Percentiles rank a stretch among this genome's conserved stretches.
Conservation (phyloP, 75 land plant species). For the Pinus albicaulis region DNA sequence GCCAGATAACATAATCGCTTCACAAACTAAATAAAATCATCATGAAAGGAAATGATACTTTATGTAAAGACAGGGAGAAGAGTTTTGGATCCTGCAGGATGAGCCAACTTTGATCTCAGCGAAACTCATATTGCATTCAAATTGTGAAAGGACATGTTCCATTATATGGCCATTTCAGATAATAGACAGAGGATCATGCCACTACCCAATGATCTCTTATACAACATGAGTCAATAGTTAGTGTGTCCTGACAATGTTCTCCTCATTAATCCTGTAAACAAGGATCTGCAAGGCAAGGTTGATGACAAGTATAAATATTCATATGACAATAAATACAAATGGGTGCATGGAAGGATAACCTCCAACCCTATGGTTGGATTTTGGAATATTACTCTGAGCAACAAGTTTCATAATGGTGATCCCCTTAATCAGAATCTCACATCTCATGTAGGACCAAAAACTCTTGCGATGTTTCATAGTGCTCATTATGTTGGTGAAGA, state of each 20-base stretch:
- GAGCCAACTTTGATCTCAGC: constrained; percentile 41
- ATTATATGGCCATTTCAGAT: constrained; percentile 67
- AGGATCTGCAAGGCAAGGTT: constrained; percentile 60
- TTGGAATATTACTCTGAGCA: constrained; percentile 70
- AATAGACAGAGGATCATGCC: constrained; percentile 56
- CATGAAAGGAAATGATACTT: too few species aligned
- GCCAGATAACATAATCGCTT: too few species aligned
- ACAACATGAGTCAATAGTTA: constrained; percentile 24
- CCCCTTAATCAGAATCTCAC: constrained; percentile 70
- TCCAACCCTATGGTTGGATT: constrained; percentile 50
- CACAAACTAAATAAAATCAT: too few species aligned
- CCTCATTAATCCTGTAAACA: too few species aligned
- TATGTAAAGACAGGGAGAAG: too few species aligned
- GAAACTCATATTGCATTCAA: constrained; percentile 61
- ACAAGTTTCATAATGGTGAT: constrained; percentile 70
- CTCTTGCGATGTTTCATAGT: too few species aligned
- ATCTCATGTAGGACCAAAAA: constrained; percentile 72
- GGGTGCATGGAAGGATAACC: constrained; percentile 75
- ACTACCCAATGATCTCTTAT: constrained; percentile 35
- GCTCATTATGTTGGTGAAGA: too few species aligned
- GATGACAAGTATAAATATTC: constrained; percentile 89
- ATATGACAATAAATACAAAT: constrained; percentile 43
- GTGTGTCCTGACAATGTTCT: constrained; percentile 36
- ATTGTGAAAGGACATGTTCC: constrained; percentile 57
- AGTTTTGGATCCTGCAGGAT: too few species aligned